phyloP scores from a whole-genome alignment of 2,329 filamentous ascomycete species.

The Colletotrichum destructivum region DNA sequence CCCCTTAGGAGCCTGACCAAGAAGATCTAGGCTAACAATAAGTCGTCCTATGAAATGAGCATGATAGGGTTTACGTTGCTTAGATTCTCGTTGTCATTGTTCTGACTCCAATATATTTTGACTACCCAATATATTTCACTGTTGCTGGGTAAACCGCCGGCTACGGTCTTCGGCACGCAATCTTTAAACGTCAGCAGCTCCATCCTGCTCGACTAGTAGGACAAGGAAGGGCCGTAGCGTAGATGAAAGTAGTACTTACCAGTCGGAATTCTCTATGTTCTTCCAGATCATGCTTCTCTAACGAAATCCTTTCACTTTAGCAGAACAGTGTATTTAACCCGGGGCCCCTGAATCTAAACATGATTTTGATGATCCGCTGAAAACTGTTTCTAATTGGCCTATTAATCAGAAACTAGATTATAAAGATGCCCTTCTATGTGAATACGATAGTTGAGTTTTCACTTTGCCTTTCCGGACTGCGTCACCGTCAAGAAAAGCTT shows the following conservation, averaged over 20 bases:
- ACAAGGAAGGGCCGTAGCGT: not conserved
- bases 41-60: not conserved
- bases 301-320: not conserved
- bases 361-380: not conserved
- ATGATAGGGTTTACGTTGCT: no score
- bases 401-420: no score
- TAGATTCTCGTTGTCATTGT: no score
- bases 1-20: not conserved
- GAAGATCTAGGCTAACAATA: not conserved
- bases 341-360: no score
- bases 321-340: no score
- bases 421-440: not conserved
- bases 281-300: not conserved
- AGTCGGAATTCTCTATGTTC: not conserved
- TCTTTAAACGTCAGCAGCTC: not conserved
- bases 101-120: not conserved
- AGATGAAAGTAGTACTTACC: not conserved
- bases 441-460: no score
- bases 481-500: not conserved
- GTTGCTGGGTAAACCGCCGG: no score
- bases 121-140: not conserved
- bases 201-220: not conserved
- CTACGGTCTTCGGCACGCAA: not conserved
- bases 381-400: no score
- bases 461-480: not conserved